Evolutionary conservation across 371 early-diverging fungal genomes (phyloP).

Genomic region (Amoeboaphelidium protococcarum): DNA sequence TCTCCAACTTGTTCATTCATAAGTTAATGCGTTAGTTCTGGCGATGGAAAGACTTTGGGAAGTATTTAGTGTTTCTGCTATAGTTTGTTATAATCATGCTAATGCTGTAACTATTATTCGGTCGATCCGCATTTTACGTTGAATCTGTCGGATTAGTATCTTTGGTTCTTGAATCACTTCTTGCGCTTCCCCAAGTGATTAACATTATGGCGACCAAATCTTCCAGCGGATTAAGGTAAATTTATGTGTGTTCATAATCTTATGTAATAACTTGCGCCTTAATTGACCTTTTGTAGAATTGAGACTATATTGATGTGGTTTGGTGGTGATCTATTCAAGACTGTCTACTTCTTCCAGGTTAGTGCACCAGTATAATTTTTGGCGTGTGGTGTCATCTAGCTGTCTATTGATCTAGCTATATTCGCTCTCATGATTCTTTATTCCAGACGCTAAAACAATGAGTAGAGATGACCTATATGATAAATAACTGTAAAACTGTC

Average conservation of each 20-base stretch:
- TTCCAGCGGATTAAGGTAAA: background rate
- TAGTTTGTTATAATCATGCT: background rate
- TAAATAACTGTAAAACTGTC: too few species aligned
- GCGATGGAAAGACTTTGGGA: too few species aligned
- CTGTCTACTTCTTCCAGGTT: conserved; percentile 25
- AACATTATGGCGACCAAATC: background rate
- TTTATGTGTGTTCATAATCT: too few species aligned
- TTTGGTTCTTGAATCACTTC: background rate
- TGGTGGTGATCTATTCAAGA: conserved; percentile 29
- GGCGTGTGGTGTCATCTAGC: conserved; percentile 28
- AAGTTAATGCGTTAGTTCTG: too few species aligned
- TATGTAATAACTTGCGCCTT: too few species aligned
- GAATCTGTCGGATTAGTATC: background rate
- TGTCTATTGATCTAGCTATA: conserved; percentile 25
- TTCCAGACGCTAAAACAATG: too few species aligned
- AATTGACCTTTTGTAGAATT: too few species aligned
- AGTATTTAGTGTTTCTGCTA: too few species aligned
- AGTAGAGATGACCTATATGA: too few species aligned
- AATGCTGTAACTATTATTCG: too few species aligned
- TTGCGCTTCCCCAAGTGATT: background rate
- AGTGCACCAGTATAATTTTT: conserved; percentile 29
- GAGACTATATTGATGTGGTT: background rate
- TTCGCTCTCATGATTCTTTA: conserved; percentile 23
- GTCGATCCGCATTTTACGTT: too few species aligned
- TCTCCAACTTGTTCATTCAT: too few species aligned